phyloP scores from a whole-genome alignment of 257 asterid species.

The Solanum okadae region DNA sequence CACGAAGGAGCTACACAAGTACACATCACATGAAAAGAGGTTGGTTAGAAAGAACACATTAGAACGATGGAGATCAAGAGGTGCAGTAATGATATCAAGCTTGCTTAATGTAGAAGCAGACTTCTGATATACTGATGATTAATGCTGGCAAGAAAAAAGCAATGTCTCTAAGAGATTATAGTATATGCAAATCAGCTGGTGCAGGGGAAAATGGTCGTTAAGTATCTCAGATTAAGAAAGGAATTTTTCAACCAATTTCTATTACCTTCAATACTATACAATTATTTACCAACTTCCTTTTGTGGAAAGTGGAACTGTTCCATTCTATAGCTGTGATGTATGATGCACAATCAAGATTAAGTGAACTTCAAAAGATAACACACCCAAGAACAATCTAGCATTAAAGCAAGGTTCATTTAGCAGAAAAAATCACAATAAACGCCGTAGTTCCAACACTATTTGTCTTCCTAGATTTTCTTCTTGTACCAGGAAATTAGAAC shows the following conservation, averaged over 20 bases:
- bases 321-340: neutral
- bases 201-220: neutral
- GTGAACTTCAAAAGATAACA: neutral
- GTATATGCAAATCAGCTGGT: neutral
- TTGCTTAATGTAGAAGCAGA: neutral
- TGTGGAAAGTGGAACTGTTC: neutral
- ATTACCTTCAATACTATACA: neutral
- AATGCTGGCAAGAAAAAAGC: neutral
- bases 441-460: neutral
- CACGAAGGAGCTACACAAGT: slow-evolving; percentile 26
- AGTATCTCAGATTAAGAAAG: neutral
- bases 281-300: neutral
- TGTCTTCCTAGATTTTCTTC: neutral
- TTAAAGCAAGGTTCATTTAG: neutral
- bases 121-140: neutral
- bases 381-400: neutral
- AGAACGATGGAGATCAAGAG: neutral
- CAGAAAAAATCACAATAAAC: neutral
- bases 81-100: neutral
- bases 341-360: neutral
- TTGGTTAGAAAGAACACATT: neutral
- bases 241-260: neutral
- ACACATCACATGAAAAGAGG: neutral
- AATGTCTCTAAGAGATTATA: neutral
- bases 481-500: neutral